Evolutionary conservation across 1,284 basidiomycete genomes (phyloP), one percentile per base, ranked within the genome.

Genomic region (Mycena sp.): DNA sequence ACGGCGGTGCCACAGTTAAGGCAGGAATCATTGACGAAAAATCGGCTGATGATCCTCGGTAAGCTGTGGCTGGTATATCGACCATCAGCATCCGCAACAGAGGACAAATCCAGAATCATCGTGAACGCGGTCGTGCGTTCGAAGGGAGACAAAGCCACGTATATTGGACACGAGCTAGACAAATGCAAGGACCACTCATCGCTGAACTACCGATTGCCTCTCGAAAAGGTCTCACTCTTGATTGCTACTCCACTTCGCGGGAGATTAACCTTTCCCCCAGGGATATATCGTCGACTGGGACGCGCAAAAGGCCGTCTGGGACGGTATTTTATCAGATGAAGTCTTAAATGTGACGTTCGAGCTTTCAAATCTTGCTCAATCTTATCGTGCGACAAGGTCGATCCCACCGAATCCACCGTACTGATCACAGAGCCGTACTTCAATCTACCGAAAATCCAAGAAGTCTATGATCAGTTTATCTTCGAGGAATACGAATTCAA

Each of bases 401-500:
- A 94, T 70, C 88, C 93, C 0, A 79, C 86, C 1, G 84, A 88
- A 50, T 87, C 89, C 0, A 89, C 90, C 2, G 80, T 97, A 38
- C 80, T 98, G 51, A 85, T 98, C 53, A 98, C 96, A 3, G 96
- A 98, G 77, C 94, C 96, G 3, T 95, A 95, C 74, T 93, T 96
- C 83, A 95, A 97, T 76, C 81, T 97, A 11, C 93, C 94, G 19
- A 95, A 94, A 73, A 87, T 97, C 19, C 92, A 96, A 78, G 91
- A 94, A 43, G 87, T 93, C 40, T 95, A 96, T 68, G 96, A 98
- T 75, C 92, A 98, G 77, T 92, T 99, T 73, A 82, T 97, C 0
- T 98, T 98, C 71, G 96, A 99, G 73, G 95, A 98, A 76, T 99
- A 96, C 80, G 96, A 96, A 71, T 98, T 97, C 73, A 81, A 84